Conservation (phyloP, 164 flowering plant genomes). For the Nelumbo lutea region DNA sequence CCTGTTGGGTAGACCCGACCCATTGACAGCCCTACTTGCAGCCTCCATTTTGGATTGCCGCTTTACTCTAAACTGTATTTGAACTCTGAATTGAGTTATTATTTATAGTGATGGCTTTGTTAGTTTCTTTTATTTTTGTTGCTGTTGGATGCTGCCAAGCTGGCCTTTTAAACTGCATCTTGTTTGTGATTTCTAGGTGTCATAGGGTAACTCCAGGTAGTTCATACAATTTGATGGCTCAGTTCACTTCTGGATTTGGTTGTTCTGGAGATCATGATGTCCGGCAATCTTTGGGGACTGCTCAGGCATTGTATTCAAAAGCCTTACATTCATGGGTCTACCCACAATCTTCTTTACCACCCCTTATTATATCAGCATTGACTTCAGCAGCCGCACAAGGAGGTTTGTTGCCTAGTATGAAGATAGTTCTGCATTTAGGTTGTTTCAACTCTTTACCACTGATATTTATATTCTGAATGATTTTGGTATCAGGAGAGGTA, state of each 20-base stretch:
- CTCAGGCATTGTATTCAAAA: constrained; percentile 29
- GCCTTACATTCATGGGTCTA: constrained; percentile 76
- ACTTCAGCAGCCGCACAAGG: constrained; percentile 48
- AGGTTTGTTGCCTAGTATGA: constrained; percentile 42
- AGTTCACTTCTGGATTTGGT: constrained; percentile 20
- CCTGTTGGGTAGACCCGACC: no score
- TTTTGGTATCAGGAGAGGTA: constrained; percentile 31
- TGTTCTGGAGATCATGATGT: constrained; percentile 21
- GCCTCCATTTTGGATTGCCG: no score
- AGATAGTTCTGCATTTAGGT: neutral
- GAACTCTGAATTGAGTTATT: no score
- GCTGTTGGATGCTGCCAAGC: neutral
- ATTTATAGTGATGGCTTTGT: no score
- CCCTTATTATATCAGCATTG: constrained; percentile 65
- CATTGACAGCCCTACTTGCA: no score
- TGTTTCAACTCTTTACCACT: neutral
- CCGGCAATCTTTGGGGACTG: constrained; percentile 14
- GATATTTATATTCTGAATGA: neutral
- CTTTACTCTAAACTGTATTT: no score
- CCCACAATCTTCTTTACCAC: constrained; percentile 78
- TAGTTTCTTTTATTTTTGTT: no score
- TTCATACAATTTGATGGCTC: constrained; percentile 30
- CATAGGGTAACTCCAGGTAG: constrained; percentile 49
- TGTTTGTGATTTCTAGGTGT: constrained; percentile 42
- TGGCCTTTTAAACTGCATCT: neutral